Base-by-base conservation (phyloP, 2,329 filamentous ascomycete species). In the Blastomyces silverae region DNA sequence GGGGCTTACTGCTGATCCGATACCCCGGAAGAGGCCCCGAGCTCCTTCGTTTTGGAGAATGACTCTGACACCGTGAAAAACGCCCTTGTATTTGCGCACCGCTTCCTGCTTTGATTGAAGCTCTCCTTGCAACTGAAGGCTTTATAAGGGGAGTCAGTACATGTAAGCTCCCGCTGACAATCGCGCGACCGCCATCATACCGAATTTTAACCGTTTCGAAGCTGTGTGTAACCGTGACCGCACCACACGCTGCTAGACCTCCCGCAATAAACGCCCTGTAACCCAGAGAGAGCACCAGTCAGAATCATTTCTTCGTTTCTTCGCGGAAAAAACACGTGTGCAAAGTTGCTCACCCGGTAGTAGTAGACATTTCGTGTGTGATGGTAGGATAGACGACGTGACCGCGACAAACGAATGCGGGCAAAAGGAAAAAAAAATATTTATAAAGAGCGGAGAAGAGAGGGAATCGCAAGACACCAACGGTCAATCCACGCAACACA, bases 171-270 rank as follows among this genome's bases (percentile, higher is more conserved):
- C 52, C 37, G 20, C 34, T 31, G 11, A 34, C 48, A 25, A 22
- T 48, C 48, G 34, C 53, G 22, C 37, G 8, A 37, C 10, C 66
- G n/a, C 74, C 50, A 31, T 17, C 83, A 75, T 82, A 92, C 89
- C 92, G 90, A 75, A 97, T 97, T 85, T 99, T 99, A 76, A 99
- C 92, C 15, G 93, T 97, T 80, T 99, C 94, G 80, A 97, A 97
- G 65, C 92, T 92, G 79, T 99, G 94, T 61, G 94, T 97, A 69
- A 95, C 92, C 52, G 93, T 97, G 65, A 99, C 94, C 69, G 94
- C 94, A 74, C 94, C 94, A 80, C 93, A 97, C 69, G 94, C 94
- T 75, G 94, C 94, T 74, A 99, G 90, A 75, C 94, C 94, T 76
- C 94, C 94, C 65, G 94, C 93, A 73, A 97, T 87, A 82, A 99